Evolutionary conservation across 257 asterid species (phyloP).

Genomic region (Rubia yunnanensis): DNA sequence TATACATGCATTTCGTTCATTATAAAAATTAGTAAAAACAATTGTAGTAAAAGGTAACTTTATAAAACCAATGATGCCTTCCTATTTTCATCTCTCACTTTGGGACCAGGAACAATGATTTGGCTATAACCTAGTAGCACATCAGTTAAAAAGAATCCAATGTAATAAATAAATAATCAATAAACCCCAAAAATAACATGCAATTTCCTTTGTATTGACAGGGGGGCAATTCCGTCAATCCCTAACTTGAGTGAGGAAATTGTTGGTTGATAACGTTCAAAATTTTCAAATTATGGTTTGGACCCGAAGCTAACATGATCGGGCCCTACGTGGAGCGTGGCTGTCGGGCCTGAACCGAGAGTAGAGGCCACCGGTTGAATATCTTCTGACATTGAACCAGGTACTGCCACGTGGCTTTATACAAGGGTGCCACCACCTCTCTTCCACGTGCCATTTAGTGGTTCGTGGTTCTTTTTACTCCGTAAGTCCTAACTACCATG

Average conservation of each 20-base stretch:
- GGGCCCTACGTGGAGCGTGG: slow-evolving; percentile 14
- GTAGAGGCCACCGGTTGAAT: neutral
- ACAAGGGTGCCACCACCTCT: neutral
- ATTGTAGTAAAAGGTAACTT: no score
- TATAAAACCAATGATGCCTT: neutral
- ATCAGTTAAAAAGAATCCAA: neutral
- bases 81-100: neutral
- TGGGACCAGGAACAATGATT: neutral
- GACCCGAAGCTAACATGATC: slow-evolving; percentile 37
- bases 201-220: neutral
- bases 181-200: neutral
- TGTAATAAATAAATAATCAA: neutral
- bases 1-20: no score
- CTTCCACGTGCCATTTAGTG: neutral
- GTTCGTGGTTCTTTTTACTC: neutral
- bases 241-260: neutral
- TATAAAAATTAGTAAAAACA: no score
- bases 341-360: neutral
- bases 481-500: no score
- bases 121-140: neutral
- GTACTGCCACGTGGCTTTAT: neutral
- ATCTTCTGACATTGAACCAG: neutral
- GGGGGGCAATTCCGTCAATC: slow-evolving; percentile 26
- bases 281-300: slow-evolving; percentile 61
- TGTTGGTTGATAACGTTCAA: slow-evolving; percentile 48